Evolutionary conservation across 192 early-diverging fungal species (phyloP), one percentile per base, ranked within the genome.

Genomic region (Irineochytrium annulatum): DNA sequence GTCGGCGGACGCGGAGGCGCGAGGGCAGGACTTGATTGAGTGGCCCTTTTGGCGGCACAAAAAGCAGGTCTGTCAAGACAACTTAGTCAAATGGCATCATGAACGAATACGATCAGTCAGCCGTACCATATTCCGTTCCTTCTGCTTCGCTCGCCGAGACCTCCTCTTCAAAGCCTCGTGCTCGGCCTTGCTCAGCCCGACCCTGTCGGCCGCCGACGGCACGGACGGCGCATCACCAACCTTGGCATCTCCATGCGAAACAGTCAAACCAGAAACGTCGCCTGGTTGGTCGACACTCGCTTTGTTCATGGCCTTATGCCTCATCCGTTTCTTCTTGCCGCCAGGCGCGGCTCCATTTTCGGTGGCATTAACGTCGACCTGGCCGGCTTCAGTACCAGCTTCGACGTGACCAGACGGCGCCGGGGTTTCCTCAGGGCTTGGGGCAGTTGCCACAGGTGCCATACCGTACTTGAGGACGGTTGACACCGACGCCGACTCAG

Each of bases 11-110:
- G 54, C 60, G 5, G 57, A 22, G 34, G 60, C 61, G 19, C 43
- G 30, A 14, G 91, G 91, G 68, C 94, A 97, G 68, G 87, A 77
- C 48, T 83, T 86, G 57, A 92, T 85, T 26, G 84, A 86, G 60
- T 97, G 94, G 27, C 92, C 94, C 27, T 68, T 74, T 57, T 89
- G 68, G 22, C 94, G 81, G 65, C 94, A 97, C 3, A 84, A 77
- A 73, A 92, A 97, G 72, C 94, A 97, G 3, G 83, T 77, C 75
- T 89, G 35, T 49, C 11, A 41, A 41, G 11, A 34, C 0, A 17
- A 17, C 28, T 31, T 61, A 13, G 6, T 19, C 2, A 53, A 14
- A 62, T 13, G 19, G 13, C 28, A 35, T 27, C 2, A 26, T 17
- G 19, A 1, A 2, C 13, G 27, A 52, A 30, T 28, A 37, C 27